Conservation (phyloP, 2,329 filamentous ascomycete genomes). For the Xylogone sp. region DNA sequence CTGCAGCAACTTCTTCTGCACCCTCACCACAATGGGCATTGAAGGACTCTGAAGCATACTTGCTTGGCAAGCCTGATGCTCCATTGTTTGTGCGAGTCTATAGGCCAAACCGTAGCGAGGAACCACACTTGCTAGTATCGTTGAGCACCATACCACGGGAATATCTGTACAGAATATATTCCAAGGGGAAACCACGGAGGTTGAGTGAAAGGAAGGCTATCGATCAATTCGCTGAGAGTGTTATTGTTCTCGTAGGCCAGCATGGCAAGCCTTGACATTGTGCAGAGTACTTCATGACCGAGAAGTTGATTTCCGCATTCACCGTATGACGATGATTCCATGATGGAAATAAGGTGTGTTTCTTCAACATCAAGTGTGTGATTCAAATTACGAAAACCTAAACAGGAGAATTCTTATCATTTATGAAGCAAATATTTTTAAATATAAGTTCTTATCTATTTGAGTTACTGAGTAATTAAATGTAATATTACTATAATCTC, state of each 20-base stretch:
- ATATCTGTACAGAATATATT: background rate
- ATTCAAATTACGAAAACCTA: no score
- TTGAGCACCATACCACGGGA: background rate
- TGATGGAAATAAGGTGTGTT: no score
- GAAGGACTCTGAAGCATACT: background rate
- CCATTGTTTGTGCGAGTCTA: background rate
- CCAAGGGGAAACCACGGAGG: background rate
- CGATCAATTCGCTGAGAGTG: background rate
- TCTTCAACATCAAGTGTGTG: no score
- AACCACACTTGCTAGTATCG: background rate
- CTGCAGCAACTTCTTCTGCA: no score
- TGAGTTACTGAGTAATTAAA: no score
- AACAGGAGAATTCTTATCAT: no score
- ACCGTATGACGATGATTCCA: no score
- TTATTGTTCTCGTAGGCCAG: background rate
- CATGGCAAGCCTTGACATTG: conserved; percentile 15
- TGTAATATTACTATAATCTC: no score
- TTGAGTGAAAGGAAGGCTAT: background rate
- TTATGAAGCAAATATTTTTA: no score
- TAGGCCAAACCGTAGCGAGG: background rate
- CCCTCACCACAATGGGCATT: background rate
- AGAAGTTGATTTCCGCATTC: no score
- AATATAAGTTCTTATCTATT: no score
- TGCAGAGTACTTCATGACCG: no score
- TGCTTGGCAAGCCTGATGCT: background rate